Conservation (phyloP, 2,329 filamentous ascomycete species). For the Diaporthe ampelina region DNA sequence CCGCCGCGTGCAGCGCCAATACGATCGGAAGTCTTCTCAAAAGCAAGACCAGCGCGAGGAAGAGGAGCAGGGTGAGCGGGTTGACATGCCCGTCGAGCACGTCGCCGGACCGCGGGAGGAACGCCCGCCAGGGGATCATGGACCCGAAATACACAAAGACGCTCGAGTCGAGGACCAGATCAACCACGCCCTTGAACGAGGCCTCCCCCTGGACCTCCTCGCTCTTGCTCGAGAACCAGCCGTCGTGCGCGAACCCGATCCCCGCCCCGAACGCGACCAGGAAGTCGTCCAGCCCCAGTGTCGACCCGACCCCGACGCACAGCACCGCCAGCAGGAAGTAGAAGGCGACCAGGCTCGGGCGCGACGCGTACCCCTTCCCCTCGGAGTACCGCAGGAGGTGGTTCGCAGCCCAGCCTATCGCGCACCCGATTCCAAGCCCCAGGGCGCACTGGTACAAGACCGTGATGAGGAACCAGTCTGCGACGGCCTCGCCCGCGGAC, state of each 20-base stretch:
- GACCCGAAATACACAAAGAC: constrained; percentile 48
- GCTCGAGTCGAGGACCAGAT: constrained; percentile 46
- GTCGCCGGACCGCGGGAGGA: background rate
- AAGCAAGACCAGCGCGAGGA: constrained; percentile 43
- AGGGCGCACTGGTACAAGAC: constrained; percentile 76
- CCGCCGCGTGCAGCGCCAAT: constrained; percentile 39
- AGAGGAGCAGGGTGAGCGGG: constrained; percentile 44
- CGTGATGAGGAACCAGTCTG: constrained; percentile 77
- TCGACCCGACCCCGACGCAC: constrained; percentile 46
- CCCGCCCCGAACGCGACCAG: constrained; percentile 49
- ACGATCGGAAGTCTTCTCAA: constrained; percentile 45
- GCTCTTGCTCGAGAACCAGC: constrained; percentile 41
- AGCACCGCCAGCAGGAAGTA: constrained; percentile 49
- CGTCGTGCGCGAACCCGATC: constrained; percentile 37
- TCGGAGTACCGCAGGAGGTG: constrained; percentile 52
- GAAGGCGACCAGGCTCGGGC: constrained; percentile 44
- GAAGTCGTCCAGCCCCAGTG: constrained; percentile 47
- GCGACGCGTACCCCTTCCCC: constrained; percentile 29
- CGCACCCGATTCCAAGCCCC: constrained; percentile 73
- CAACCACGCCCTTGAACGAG: constrained; percentile 44
- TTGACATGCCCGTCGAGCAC: constrained; percentile 24
- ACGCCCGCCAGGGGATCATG: constrained; percentile 45
- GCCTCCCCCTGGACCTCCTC: constrained; percentile 43
- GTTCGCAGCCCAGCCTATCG: constrained; percentile 77
- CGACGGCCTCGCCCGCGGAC: constrained; percentile 64